These are phyloP conservation scores for Ajuga reptans DNA, from an alignment of 305 asterid species.

Conservation along the genomic window DNA sequence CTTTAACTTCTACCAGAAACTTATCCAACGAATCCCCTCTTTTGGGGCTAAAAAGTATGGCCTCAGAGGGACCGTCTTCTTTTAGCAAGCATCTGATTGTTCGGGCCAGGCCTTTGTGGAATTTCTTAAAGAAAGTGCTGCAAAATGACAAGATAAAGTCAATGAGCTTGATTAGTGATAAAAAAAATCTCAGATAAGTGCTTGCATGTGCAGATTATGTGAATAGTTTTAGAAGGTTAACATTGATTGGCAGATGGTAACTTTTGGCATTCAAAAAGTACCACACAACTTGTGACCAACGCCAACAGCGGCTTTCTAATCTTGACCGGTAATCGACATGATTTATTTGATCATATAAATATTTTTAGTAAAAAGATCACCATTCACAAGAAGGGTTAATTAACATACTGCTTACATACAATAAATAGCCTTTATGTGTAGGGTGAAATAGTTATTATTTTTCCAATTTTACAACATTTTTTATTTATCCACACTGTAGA, in stretches of 20 bases:
- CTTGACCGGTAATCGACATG: not conserved
- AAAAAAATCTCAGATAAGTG: conserved; percentile 14
- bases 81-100: conserved; percentile 64
- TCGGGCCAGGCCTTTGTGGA: conserved; percentile 64
- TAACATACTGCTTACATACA: not conserved
- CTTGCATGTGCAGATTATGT: conserved; percentile 15
- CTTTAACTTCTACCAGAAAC: conserved; percentile 51
- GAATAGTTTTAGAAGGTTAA: conserved; percentile 2
- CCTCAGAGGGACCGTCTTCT: conserved; percentile 59
- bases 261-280: conserved; percentile 14
- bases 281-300: not conserved
- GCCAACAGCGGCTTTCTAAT: not conserved
- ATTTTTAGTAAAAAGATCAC: not conserved
- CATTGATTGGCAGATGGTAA: conserved; percentile 12
- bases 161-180: not conserved
- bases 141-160: conserved; percentile 32
- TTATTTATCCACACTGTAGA: not conserved
- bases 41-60: conserved; percentile 71
- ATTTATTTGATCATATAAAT: not conserved
- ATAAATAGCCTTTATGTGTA: not conserved
- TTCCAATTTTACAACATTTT: not conserved
- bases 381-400: not conserved
- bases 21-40: conserved; percentile 83
- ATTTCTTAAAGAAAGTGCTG: conserved; percentile 84
- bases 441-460: not conserved